Conservation (phyloP, 306 rosid species). For the Citrullus amarus region DNA sequence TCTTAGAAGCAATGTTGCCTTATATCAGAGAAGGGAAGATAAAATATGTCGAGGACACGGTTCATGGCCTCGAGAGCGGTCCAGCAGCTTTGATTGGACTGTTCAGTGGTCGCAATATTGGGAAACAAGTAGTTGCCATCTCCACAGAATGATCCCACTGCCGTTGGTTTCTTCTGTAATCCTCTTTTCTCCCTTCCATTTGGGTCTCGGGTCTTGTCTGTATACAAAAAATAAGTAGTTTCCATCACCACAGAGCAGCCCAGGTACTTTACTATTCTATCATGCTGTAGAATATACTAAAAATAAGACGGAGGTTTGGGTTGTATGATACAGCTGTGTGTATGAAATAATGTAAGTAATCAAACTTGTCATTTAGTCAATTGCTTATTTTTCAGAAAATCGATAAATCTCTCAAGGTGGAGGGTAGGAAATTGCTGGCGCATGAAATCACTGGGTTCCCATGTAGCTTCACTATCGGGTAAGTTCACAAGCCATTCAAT, state of each 20-base stretch:
- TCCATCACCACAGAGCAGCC: not conserved
- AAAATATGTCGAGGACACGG: conserved; percentile 22
- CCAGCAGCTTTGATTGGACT: conserved; percentile 25
- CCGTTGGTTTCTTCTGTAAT: not conserved
- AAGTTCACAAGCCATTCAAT: too few relatives aligned
- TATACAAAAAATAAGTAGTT: not conserved
- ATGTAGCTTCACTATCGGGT: too few relatives aligned
- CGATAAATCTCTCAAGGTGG: too few relatives aligned
- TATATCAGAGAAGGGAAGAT: conserved; percentile 18
- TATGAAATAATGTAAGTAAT: not conserved
- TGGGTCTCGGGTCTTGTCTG: not conserved
- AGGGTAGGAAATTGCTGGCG: too few relatives aligned
- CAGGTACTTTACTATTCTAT: not conserved
- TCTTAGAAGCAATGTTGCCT: conserved; percentile 17
- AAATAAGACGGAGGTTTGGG: not conserved
- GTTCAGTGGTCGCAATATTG: conserved; percentile 23
- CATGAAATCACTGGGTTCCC: too few relatives aligned
- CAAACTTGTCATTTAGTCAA: too few relatives aligned
- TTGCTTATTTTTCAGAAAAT: too few relatives aligned
- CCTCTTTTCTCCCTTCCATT: not conserved
- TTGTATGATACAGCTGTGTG: not conserved
- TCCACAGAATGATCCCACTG: not conserved
- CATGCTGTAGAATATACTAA: not conserved
- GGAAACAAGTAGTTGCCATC: conserved; percentile 21
- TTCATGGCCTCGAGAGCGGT: conserved; percentile 18